These are phyloP conservation scores for Mycena epipterygia DNA, from an alignment of 768 basidiomycete genomes.

Conservation along the genomic window DNA sequence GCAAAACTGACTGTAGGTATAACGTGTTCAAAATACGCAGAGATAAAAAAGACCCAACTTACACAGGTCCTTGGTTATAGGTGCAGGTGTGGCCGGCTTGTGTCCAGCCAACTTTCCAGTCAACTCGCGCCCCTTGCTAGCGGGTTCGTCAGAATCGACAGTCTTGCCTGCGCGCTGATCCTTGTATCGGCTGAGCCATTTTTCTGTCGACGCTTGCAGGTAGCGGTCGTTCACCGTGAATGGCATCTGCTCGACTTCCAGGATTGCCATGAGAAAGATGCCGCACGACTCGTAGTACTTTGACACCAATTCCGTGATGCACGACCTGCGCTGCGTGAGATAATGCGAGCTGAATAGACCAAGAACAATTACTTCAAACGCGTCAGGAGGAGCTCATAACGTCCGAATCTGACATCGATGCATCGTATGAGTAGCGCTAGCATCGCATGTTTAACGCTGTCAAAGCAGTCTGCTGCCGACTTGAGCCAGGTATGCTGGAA, in stretches of 20 bases:
- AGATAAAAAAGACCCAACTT: background rate
- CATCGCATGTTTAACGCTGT: constrained; percentile 39
- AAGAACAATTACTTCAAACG: constrained; percentile 50
- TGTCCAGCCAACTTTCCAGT: background rate
- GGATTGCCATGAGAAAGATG: constrained; percentile 42
- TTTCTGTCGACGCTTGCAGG: constrained; percentile 44
- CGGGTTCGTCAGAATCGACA: background rate
- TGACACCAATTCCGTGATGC: constrained; percentile 26
- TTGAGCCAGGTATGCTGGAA: constrained; percentile 49
- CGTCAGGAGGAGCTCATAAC: constrained; percentile 51
- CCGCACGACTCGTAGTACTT: constrained; percentile 31
- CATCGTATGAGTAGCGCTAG: constrained; percentile 47
- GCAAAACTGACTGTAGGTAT: constrained; percentile 17
- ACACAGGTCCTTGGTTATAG: background rate
- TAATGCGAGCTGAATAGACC: too few species aligned
- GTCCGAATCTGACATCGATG: constrained; percentile 53
- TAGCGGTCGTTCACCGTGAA: constrained; percentile 56
- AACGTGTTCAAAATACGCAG: background rate
- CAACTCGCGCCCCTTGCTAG: constrained; percentile 24
- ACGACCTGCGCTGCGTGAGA: constrained; percentile 17
- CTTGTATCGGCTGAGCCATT: constrained; percentile 50
- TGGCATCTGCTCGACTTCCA: constrained; percentile 51
- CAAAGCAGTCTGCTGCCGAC: constrained; percentile 41
- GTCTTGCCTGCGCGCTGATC: constrained; percentile 41
- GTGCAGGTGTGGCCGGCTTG: background rate